phyloP scores from a whole-genome alignment of 495 filamentous ascomycete genomes.

The Aspergillus conjunctus region DNA sequence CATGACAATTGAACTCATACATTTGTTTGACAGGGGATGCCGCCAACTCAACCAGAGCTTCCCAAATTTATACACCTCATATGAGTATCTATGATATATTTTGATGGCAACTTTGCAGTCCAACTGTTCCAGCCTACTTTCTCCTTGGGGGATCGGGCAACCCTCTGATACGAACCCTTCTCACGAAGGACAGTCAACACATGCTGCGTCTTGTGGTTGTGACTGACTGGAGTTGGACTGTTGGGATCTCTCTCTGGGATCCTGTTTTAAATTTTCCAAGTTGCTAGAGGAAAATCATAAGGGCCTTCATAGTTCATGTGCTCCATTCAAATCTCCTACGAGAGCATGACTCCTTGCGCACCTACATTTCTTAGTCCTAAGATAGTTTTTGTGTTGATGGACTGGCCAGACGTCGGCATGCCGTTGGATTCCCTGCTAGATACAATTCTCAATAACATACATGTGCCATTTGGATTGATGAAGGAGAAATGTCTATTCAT shows the following conservation, averaged over 20 bases:
- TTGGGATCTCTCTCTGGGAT: conserved; percentile 24
- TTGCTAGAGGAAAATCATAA: conserved; percentile 47
- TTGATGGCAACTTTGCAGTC: conserved; percentile 40
- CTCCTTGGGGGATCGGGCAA: conserved; percentile 15
- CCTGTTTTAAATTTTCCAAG: conserved; percentile 21
- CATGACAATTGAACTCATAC: background rate
- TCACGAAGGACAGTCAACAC: conserved; percentile 47
- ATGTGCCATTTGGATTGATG: too few species aligned
- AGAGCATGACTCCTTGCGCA: conserved; percentile 59
- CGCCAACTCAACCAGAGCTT: background rate
- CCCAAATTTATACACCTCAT: background rate
- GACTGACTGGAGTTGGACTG: conserved; percentile 51
- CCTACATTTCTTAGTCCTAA: conserved; percentile 34
- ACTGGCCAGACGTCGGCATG: background rate
- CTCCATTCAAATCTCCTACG: conserved; percentile 39
- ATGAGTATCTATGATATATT: background rate
- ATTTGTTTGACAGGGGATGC: background rate
- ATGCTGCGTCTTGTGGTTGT: conserved; percentile 52
- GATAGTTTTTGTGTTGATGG: background rate
- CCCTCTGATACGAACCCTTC: background rate
- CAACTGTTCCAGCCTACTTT: conserved; percentile 43
- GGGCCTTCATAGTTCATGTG: conserved; percentile 59
- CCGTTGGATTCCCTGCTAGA: background rate
- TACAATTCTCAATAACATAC: background rate
- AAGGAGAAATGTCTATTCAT: too few species aligned